phyloP scores from a whole-genome alignment of 1,284 basidiomycete species.

The Mycena citricolor region DNA sequence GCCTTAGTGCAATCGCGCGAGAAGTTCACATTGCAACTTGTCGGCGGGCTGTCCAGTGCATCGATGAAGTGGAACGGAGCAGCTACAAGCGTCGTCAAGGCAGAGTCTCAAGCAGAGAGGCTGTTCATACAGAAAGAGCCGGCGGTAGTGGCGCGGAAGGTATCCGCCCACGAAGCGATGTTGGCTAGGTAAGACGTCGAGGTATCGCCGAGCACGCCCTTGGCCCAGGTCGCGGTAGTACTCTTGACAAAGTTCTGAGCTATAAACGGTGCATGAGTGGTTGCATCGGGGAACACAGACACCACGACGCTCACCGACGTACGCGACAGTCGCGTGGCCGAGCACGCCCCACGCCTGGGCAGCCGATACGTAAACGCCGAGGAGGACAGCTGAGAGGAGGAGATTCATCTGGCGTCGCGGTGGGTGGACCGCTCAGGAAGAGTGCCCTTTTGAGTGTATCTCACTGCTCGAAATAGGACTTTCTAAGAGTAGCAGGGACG shows the following conservation, averaged over 20 bases:
- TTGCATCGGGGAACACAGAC: too few relatives aligned
- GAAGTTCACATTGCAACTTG: constrained; percentile 12
- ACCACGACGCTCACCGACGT: too few relatives aligned
- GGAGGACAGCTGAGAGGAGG: too few relatives aligned
- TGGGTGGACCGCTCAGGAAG: too few relatives aligned
- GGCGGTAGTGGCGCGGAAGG: constrained; percentile 13
- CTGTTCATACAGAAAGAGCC: constrained; percentile 1
- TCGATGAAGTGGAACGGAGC: constrained; percentile 21
- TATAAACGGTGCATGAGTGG: too few relatives aligned
- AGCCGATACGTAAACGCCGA: too few relatives aligned
- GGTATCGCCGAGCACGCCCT: constrained; percentile 12
- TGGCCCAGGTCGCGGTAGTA: constrained; percentile 9
- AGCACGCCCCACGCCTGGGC: constrained; percentile 21
- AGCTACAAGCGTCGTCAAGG: neutral
- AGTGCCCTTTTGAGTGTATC: too few relatives aligned
- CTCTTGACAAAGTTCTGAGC: constrained; percentile 14
- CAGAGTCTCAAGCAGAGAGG: neutral
- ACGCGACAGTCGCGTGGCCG: constrained; percentile 21
- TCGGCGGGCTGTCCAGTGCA: constrained; percentile 18
- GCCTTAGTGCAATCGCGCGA: constrained; percentile 14
- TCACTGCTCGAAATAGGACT: too few relatives aligned
- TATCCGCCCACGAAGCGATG: constrained; percentile 17
- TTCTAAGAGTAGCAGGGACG: too few relatives aligned
- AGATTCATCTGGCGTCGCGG: too few relatives aligned
- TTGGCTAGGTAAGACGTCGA: constrained; percentile 11